Conservation (phyloP, 768 basidiomycete genomes). For the Leucocoprinus birnbaumii region DNA sequence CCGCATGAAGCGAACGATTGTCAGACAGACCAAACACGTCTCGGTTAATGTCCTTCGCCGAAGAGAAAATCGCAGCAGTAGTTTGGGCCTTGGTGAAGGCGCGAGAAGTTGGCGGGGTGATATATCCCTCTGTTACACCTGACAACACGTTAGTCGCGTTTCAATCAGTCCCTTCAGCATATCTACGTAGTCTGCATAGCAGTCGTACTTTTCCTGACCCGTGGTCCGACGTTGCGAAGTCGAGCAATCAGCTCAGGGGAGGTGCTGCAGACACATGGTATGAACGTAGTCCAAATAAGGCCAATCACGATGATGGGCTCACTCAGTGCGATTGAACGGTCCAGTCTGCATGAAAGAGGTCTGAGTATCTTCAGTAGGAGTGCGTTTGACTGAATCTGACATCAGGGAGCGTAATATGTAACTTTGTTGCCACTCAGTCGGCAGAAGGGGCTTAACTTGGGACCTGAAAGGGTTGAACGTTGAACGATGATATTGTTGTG, state of each 20-base stretch:
- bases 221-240: constrained; percentile 55
- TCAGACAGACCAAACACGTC: constrained; percentile 34
- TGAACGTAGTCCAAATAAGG: neutral
- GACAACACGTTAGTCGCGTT: constrained; percentile 25
- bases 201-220: constrained; percentile 57
- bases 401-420: constrained; percentile 8
- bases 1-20: constrained; percentile 6
- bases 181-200: neutral
- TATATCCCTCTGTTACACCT: constrained; percentile 66
- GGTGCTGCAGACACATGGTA: constrained; percentile 24
- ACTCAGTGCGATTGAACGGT: constrained; percentile 4
- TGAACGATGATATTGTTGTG: neutral
- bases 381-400: constrained; percentile 23
- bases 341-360: neutral
- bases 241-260: constrained; percentile 48
- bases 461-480: too few relatives aligned
- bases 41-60: constrained; percentile 54
- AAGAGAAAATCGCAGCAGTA: constrained; percentile 43
- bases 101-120: constrained; percentile 25
- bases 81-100: constrained; percentile 39
- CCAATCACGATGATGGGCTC: neutral
- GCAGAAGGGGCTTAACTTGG: too few relatives aligned
- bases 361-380: constrained; percentile 20
- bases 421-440: neutral
- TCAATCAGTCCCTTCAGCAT: constrained; percentile 15